Evolutionary conservation across 148 eudicot genomes (phyloP), one percentile per base, ranked within the genome.

Genomic region (Polygonum aviculare): DNA sequence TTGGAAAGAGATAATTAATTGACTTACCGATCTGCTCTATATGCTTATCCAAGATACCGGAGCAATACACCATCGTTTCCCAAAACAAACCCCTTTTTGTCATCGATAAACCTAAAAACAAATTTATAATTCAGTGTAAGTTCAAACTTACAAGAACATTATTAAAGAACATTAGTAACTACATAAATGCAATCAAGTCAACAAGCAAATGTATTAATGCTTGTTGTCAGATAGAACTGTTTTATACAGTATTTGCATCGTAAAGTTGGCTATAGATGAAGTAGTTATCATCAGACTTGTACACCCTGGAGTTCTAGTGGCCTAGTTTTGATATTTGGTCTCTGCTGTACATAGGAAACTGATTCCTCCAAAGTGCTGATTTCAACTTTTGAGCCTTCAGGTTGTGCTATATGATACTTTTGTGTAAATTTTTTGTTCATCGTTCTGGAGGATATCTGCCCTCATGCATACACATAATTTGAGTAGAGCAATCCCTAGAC

Each of bases 11-110:
- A 60, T 60, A 10, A 60, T 35, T 35, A 11, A 55, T 15, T 54
- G 19, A 47, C 75, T 73, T 73, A 50, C 75, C 19, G 12, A 16
- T 67, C 21, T 67, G 44, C 15, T 55, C 45, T 35, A 50, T 40
- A 50, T 40, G 48, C 77, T 89, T 77, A 95, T 81, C 96, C 98
- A 6, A 95, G 93, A 86, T 92, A 95, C 75, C 96, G 89, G 60
- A 95, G 92, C 85, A 95, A 84, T 78, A 95, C 96, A 3, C 98
- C 98, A 78, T 95, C 98, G 75, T 95, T 95, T 77, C 98, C 98
- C 22, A 95, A 90, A 77, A 95, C 97, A 81, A 95, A 95, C 16
- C 98, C 98, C 49, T 83, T 86, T 55, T 89, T 88, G 16, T 88
- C 96, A 83, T 90, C 85, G 38, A 95, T 82, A 83, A 95, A 95